Conservation (phyloP, 2,329 filamentous ascomycete species). For the Cladophialophora exuberans region DNA sequence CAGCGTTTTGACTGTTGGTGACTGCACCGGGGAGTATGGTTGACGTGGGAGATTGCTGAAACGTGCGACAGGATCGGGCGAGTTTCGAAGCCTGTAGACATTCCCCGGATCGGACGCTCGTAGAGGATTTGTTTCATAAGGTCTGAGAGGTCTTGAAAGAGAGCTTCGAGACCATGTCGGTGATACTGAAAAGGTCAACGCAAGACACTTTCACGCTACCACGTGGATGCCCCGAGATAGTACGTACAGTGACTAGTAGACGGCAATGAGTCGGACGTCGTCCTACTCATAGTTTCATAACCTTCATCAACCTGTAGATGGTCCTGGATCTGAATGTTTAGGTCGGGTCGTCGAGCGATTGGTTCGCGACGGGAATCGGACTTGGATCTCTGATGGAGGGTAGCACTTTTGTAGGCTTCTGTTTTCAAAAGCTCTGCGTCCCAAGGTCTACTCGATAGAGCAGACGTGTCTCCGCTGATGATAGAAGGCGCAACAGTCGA, state of each 20-base stretch:
- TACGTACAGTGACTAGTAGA: conserved; percentile 1
- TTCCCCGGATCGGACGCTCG: conserved; percentile 2
- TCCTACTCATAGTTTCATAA: conserved; percentile 5
- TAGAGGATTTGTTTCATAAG: conserved; percentile 2
- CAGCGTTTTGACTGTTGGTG: background rate
- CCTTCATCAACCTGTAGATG: background rate
- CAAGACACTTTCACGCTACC: background rate
- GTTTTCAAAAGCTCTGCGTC: background rate
- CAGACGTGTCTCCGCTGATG: background rate
- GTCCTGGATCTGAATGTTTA: conserved; percentile 5
- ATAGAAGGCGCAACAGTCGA: background rate
- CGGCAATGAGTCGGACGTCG: background rate
- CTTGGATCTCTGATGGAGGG: conserved; percentile 1
- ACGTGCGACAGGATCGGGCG: background rate
- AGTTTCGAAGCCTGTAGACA: background rate
- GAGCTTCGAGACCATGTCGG: background rate
- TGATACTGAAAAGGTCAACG: conserved; percentile 1
- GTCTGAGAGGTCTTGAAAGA: background rate
- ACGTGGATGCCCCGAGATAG: background rate
- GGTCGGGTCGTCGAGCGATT: background rate
- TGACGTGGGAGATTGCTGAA: background rate
- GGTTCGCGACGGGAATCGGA: background rate
- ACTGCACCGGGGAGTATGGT: conserved; percentile 1
- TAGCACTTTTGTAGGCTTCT: conserved; percentile 1
- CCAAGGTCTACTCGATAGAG: background rate